These are phyloP conservation scores for Fusarium sp. DNA, from an alignment of 2,329 filamentous ascomycete species.

Conservation along the genomic window DNA sequence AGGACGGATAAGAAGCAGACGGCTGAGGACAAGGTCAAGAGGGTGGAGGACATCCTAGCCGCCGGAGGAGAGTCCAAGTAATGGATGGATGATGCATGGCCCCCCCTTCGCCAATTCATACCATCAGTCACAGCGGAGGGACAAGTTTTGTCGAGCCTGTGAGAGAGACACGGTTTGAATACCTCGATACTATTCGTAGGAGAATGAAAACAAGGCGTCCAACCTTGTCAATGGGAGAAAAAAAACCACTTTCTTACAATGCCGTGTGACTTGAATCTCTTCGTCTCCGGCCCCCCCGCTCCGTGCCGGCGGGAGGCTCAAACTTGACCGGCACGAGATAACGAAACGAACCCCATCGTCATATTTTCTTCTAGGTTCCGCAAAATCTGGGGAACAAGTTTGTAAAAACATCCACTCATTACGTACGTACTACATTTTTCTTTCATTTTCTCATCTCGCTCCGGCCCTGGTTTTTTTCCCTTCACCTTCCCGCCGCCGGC, in stretches of 20 bases:
- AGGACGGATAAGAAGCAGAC: conserved; percentile 89
- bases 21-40: conserved; percentile 81
- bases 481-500: neutral
- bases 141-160: neutral
- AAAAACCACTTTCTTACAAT: neutral
- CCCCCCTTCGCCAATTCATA: neutral
- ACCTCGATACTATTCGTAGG: neutral
- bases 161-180: neutral
- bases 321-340: neutral
- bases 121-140: neutral
- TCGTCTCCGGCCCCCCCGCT: neutral
- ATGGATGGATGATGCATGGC: neutral
- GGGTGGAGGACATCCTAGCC: conserved; percentile 63
- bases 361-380: neutral
- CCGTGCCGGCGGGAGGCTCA: neutral
- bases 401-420: neutral
- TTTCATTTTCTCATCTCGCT: neutral
- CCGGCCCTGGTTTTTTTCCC: neutral
- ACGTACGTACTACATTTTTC: neutral
- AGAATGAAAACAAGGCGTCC: neutral
- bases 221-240: neutral
- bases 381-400: neutral
- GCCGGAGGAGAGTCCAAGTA: conserved; percentile 24
- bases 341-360: neutral
- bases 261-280: neutral